phyloP scores from a whole-genome alignment of 176 grass and related monocot species.

The Ananas comosus region DNA sequence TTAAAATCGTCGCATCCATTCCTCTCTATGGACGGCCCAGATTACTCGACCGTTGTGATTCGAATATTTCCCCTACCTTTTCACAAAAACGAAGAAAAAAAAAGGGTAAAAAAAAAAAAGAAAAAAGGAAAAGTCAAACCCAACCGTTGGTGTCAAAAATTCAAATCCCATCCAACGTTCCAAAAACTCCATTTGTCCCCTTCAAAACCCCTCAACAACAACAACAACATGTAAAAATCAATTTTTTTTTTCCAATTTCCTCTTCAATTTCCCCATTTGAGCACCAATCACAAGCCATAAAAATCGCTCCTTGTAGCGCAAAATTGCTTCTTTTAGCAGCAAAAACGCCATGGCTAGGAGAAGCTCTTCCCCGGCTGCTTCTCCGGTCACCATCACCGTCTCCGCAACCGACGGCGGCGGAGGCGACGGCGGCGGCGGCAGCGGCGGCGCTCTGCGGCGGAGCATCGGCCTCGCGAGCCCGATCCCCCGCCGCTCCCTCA shows the following conservation, averaged over 20 bases:
- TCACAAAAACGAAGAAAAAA: background rate
- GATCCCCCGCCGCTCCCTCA: slow-evolving; percentile 55
- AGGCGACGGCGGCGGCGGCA: too few species aligned
- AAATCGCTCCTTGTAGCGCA: background rate
- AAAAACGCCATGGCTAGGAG: slow-evolving; percentile 18
- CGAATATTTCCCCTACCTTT: slow-evolving; percentile 2
- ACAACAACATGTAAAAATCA: background rate
- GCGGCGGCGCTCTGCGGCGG: slow-evolving; percentile 27
- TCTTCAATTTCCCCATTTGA: too few species aligned
- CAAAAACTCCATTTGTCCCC: background rate
- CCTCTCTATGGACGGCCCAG: background rate
- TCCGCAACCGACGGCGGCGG: slow-evolving; percentile 24
- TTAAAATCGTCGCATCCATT: background rate
- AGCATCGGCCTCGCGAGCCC: slow-evolving; percentile 56
- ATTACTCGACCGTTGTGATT: slow-evolving; percentile 23
- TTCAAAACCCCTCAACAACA: background rate
- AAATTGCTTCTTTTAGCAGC: slow-evolving; percentile 7
- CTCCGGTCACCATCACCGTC: slow-evolving; percentile 33
- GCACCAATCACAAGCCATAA: too few species aligned
- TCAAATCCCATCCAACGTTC: background rate
- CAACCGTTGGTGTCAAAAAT: slow-evolving; percentile 22
- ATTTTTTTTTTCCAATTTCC: background rate
- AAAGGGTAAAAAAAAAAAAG: background rate
- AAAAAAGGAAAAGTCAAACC: slow-evolving; percentile 29
- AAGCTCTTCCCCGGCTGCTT: slow-evolving; percentile 28